phyloP scores from a whole-genome alignment of 164 flowering plant genomes.

The Stephania cephalantha region DNA sequence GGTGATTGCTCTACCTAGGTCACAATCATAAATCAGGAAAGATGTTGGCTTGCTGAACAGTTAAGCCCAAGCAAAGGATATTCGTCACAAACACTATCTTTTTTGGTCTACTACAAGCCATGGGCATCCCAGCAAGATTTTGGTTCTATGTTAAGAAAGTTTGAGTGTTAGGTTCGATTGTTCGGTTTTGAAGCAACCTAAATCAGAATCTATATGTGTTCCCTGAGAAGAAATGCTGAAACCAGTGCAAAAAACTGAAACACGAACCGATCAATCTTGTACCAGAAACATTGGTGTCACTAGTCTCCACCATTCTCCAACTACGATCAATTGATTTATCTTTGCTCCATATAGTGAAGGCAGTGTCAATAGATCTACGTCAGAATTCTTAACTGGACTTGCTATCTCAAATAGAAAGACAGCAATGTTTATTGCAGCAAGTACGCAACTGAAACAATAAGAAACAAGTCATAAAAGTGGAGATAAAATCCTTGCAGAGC shows the following conservation, averaged over 20 bases:
- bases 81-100: neutral
- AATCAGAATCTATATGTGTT: neutral
- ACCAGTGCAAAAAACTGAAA: conserved; percentile 26
- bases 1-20: neutral
- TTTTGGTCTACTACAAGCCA: neutral
- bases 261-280: conserved; percentile 56
- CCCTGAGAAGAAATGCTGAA: conserved; percentile 1
- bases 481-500: neutral
- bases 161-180: neutral
- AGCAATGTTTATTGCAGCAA: conserved; percentile 59
- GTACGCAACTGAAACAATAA: conserved; percentile 37
- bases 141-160: neutral
- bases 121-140: neutral
- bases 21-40: neutral
- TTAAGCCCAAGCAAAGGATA: neutral
- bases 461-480: neutral
- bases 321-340: conserved; percentile 56
- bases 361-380: conserved; percentile 41
- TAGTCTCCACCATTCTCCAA: conserved; percentile 90
- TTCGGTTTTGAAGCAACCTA: neutral
- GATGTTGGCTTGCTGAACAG: neutral
- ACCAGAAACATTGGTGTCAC: conserved; percentile 93
- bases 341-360: conserved; percentile 72
- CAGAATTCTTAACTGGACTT: conserved; percentile 48
- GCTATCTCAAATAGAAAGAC: conserved; percentile 67